Percentiles rank a stretch among this genome's conserved stretches.
phyloP scores from a whole-genome alignment of 1,284 basidiomycete genomes.

The Vanrija pseudolonga region DNA sequence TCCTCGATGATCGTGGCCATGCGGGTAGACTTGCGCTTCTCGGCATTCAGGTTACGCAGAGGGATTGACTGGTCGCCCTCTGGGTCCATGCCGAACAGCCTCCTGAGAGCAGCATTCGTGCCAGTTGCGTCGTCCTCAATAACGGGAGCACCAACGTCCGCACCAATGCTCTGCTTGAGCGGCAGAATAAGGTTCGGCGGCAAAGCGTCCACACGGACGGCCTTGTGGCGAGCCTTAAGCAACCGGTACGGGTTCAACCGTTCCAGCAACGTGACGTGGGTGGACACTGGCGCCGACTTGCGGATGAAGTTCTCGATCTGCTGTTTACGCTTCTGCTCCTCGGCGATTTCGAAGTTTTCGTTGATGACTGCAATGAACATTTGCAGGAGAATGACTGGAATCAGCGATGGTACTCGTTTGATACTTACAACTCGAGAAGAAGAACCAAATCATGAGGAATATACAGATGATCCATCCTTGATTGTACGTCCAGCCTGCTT shows the following conservation, averaged over 20 bases:
- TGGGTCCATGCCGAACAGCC: constrained; percentile 30
- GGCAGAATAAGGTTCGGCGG: constrained; percentile 70
- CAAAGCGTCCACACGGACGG: constrained; percentile 65
- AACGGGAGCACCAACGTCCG: constrained; percentile 52
- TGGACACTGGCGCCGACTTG: constrained; percentile 48
- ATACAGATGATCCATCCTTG: constrained; percentile 72
- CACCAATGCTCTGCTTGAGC: constrained; percentile 69
- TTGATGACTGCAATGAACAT: constrained; percentile 97
- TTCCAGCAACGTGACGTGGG: constrained; percentile 64
- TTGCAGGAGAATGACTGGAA: constrained; percentile 82
- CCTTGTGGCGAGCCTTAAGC: constrained; percentile 68
- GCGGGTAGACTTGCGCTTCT: background rate
- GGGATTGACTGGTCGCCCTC: constrained; percentile 13
- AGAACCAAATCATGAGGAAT: constrained; percentile 80
- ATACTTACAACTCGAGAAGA: constrained; percentile 83
- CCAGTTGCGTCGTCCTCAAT: constrained; percentile 4
- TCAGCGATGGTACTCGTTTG: constrained; percentile 6
- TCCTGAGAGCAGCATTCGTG: constrained; percentile 25
- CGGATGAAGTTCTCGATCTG: constrained; percentile 64
- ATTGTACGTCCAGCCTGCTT: constrained; percentile 61
- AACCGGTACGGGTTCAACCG: constrained; percentile 84
- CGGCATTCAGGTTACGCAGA: background rate
- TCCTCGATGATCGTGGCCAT: constrained; percentile 9
- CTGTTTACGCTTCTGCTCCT: constrained; percentile 79
- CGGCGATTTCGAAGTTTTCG: constrained; percentile 85